Conservation (phyloP, 2,329 filamentous ascomycete species). For the Arthrobotrys iridis region DNA sequence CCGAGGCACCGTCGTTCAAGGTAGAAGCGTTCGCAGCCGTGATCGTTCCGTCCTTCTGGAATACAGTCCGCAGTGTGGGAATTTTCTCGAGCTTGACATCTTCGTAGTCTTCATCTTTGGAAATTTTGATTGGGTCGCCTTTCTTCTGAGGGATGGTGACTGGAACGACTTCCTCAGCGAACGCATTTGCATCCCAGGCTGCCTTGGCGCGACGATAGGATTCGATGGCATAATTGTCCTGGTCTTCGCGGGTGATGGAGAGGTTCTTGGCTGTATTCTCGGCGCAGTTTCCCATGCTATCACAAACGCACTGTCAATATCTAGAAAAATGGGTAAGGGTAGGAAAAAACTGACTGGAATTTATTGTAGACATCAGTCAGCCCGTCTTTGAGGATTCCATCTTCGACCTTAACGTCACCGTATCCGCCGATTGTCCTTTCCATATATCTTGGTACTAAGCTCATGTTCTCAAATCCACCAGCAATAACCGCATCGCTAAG, state of each 20-base stretch:
- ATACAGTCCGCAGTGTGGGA: constrained; percentile 86
- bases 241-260: constrained; percentile 80
- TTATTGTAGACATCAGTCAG: constrained; percentile 96
- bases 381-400: constrained; percentile 93
- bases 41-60: constrained; percentile 85
- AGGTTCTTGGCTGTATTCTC: constrained; percentile 93
- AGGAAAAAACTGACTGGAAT: constrained; percentile 69
- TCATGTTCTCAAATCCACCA: constrained; percentile 99
- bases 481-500: constrained; percentile 88
- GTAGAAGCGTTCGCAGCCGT: constrained; percentile 95
- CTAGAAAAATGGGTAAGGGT: not conserved
- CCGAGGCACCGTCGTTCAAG: constrained; percentile 92
- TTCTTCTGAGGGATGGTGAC: constrained; percentile 87
- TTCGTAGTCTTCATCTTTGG: constrained; percentile 87
- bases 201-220: constrained; percentile 90
- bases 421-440: constrained; percentile 86
- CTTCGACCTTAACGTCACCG: constrained; percentile 85
- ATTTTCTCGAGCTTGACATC: constrained; percentile 89
- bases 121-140: constrained; percentile 76
- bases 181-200: constrained; percentile 83
- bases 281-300: constrained; percentile 88
- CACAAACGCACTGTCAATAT: not conserved
- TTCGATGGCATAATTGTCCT: constrained; percentile 89
- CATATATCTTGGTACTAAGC: constrained; percentile 88
- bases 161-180: constrained; percentile 88